Evolutionary conservation across 345 rosid genomes (phyloP).

Genomic region (Populus simonii): DNA sequence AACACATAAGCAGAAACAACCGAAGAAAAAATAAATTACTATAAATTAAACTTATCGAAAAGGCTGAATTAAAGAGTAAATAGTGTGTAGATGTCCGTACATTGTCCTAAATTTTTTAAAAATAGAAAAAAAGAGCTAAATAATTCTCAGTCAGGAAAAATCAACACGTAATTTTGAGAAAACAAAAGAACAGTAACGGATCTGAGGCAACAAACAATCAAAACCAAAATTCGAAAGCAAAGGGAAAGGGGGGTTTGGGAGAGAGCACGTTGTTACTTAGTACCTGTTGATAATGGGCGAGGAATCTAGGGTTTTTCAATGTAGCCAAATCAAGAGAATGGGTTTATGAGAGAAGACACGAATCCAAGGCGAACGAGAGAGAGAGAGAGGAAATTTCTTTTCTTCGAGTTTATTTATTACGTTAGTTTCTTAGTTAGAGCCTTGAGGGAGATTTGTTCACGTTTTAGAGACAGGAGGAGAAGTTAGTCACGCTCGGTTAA

Average conservation of each 20-base stretch:
- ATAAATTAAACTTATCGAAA: background rate
- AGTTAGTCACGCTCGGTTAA: slow-evolving; percentile 17
- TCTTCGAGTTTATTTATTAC: slow-evolving; percentile 14
- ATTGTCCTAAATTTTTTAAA: too few species aligned
- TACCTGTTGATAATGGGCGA: slow-evolving; percentile 35
- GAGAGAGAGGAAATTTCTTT: slow-evolving; percentile 1
- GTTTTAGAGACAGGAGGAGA: slow-evolving; percentile 6
- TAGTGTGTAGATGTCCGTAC: too few species aligned
- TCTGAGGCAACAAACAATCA: slow-evolving; percentile 26
- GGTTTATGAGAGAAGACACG: slow-evolving; percentile 6
- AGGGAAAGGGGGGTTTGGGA: background rate
- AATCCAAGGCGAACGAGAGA: slow-evolving; percentile 17
- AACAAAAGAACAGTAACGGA: slow-evolving; percentile 29
- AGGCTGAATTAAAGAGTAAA: background rate
- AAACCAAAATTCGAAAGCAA: background rate
- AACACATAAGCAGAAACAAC: background rate
- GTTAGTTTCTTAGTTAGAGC: slow-evolving; percentile 7
- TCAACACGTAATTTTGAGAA: background rate
- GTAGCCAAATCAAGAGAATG: slow-evolving; percentile 23
- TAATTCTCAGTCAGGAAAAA: background rate
- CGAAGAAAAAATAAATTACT: background rate
- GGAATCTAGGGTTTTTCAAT: slow-evolving; percentile 43
- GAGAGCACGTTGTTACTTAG: background rate
- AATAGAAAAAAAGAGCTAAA: too few species aligned
- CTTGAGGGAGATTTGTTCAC: slow-evolving; percentile 15